These are phyloP conservation scores for Cytospora mali DNA, from an alignment of 2,329 filamentous ascomycete species.

Conservation along the genomic window DNA sequence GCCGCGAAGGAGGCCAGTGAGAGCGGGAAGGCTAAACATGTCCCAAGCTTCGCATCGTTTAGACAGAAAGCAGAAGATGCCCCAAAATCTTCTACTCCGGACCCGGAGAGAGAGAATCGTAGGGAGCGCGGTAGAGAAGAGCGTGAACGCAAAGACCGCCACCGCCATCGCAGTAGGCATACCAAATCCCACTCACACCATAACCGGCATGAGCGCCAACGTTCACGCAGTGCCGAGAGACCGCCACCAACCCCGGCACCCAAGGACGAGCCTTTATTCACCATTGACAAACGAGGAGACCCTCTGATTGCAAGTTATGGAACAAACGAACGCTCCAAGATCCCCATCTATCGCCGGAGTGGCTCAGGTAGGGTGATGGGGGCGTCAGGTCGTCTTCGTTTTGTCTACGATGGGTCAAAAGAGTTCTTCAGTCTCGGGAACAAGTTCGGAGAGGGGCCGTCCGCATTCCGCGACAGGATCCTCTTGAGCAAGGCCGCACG, in stretches of 20 bases:
- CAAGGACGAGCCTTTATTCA: slow-evolving; percentile 46
- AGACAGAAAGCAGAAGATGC: slow-evolving; percentile 5
- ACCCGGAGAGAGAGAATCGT: background rate
- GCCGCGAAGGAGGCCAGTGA: background rate
- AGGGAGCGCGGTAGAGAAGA: background rate
- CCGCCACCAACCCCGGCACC: background rate
- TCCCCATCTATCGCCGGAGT: slow-evolving; percentile 71
- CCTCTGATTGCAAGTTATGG: slow-evolving; percentile 74
- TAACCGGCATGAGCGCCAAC: slow-evolving; percentile 21
- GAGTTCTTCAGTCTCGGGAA: slow-evolving; percentile 55
- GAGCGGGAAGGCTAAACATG: slow-evolving; percentile 29
- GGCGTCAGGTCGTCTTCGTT: slow-evolving; percentile 57
- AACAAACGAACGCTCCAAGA: slow-evolving; percentile 68
- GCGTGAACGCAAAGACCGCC: slow-evolving; percentile 14
- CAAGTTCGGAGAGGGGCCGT: slow-evolving; percentile 44
- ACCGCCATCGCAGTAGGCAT: slow-evolving; percentile 13
- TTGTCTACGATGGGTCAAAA: slow-evolving; percentile 66
- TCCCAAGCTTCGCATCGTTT: slow-evolving; percentile 37
- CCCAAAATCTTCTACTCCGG: background rate
- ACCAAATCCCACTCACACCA: slow-evolving; percentile 16
- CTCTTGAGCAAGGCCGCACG: slow-evolving; percentile 48
- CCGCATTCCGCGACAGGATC: slow-evolving; percentile 50
- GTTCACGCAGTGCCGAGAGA: slow-evolving; percentile 22
- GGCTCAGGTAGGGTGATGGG: slow-evolving; percentile 75
- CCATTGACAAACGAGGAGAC: slow-evolving; percentile 77